phyloP scores from a whole-genome alignment of 2,329 filamentous ascomycete genomes.

The Ophiostoma sp. region DNA sequence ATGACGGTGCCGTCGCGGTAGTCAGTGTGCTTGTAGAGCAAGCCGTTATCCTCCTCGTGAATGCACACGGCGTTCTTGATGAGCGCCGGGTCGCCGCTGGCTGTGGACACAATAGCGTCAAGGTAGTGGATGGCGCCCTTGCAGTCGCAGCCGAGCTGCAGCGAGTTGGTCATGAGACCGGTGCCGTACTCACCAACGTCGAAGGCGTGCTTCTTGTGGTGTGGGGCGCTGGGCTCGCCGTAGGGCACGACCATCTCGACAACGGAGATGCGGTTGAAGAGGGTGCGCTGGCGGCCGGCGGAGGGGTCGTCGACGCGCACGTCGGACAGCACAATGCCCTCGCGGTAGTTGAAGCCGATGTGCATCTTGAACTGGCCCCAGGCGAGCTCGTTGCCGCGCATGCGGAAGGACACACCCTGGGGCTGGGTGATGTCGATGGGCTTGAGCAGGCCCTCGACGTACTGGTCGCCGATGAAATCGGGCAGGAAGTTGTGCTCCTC shows the following conservation, averaged over 20 bases:
- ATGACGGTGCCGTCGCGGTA: constrained; percentile 86
- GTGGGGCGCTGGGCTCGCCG: constrained; percentile 72
- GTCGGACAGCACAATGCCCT: constrained; percentile 85
- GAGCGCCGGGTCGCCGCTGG: constrained; percentile 65
- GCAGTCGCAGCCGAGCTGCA: constrained; percentile 74
- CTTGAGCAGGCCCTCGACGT: constrained; percentile 65
- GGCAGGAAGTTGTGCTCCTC: constrained; percentile 74
- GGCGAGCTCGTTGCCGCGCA: constrained; percentile 59
- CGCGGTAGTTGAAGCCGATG: constrained; percentile 89
- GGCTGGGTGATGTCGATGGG: constrained; percentile 67
- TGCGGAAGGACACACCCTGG: constrained; percentile 78
- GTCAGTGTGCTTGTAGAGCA: constrained; percentile 90
- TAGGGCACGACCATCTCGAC: constrained; percentile 95
- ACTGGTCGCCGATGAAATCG: constrained; percentile 68
- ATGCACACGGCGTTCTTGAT: constrained; percentile 96
- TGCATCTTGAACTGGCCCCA: constrained; percentile 96
- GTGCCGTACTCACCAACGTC: constrained; percentile 69
- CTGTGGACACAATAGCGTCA: constrained; percentile 77
- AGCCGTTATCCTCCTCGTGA: constrained; percentile 87
- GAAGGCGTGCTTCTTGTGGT: constrained; percentile 76
- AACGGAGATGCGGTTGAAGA: constrained; percentile 84
- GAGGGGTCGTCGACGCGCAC: constrained; percentile 71
- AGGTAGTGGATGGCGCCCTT: constrained; percentile 90
- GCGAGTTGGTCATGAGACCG: constrained; percentile 76
- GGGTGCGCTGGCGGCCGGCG: constrained; percentile 66